Percentiles rank a stretch among this genome's conserved stretches.
Evolutionary conservation across 1,284 basidiomycete species (phyloP).

Genomic region (Boletus subluridellus): DNA sequence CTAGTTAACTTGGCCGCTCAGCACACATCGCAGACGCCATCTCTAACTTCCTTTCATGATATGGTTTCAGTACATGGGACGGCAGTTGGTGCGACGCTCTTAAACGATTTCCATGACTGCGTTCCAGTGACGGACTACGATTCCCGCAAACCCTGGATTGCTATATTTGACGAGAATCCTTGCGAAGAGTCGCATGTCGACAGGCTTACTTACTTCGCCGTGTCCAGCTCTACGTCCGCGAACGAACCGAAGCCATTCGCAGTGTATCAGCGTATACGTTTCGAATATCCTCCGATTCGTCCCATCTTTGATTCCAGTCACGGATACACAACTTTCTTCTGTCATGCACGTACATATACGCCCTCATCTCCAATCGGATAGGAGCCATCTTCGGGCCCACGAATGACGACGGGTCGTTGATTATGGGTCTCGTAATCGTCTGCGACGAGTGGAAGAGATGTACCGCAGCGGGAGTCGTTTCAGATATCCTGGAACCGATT

Average conservation of each 20-base stretch:
- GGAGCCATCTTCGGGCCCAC: too few relatives aligned
- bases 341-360: background rate
- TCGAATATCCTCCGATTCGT: background rate
- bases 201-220: background rate
- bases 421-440: background rate
- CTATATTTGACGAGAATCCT: too few relatives aligned
- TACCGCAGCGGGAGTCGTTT: background rate
- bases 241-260: conserved; percentile 7
- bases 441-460: background rate
- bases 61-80: background rate
- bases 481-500: background rate
- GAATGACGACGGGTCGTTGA: background rate
- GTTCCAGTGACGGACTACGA: background rate
- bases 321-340: background rate
- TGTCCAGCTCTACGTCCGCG: background rate
- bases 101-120: too few relatives aligned
- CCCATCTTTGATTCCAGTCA: conserved; percentile 1
- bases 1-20: background rate
- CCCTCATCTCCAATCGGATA: background rate
- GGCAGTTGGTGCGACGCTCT: too few relatives aligned
- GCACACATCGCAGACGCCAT: background rate
- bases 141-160: background rate
- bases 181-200: background rate
- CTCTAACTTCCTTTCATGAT: background rate
- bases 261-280: background rate